Evolutionary conservation across 169 alveolate species (phyloP).

Genomic region (Theileria annulata): DNA sequence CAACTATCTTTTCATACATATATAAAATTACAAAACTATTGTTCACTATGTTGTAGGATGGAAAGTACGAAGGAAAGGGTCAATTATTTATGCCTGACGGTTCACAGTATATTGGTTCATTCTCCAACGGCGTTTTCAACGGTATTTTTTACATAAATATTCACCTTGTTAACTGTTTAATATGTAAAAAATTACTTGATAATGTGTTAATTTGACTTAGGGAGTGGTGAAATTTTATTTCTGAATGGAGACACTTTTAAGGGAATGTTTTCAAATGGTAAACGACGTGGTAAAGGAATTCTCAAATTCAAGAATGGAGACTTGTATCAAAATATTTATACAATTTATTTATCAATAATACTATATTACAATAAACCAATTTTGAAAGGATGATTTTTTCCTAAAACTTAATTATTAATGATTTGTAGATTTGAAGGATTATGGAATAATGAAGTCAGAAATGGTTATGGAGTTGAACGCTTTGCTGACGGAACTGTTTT

Average conservation of each 20-base stretch:
- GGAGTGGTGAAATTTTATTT: constrained; percentile 90
- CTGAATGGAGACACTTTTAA: constrained; percentile 91
- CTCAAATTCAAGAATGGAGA: constrained; percentile 46
- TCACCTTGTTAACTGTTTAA: constrained; percentile 13
- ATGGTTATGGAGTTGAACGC: constrained; percentile 80
- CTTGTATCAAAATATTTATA: constrained; percentile 14
- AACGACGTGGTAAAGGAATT: constrained; percentile 93
- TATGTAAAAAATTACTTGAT: constrained; percentile 91
- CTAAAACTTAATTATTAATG: not conserved
- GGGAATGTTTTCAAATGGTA: constrained; percentile 91
- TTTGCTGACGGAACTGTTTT: constrained; percentile 77
- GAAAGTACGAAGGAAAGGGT: constrained; percentile 41
- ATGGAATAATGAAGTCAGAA: constrained; percentile 67
- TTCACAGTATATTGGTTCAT: constrained; percentile 43
- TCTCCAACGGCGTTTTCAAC: constrained; percentile 25
- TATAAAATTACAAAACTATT: not conserved
- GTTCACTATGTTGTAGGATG: not conserved
- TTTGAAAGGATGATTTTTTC: not conserved
- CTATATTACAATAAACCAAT: not conserved
- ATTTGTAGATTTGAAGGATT: constrained; percentile 71
- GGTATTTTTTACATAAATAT: constrained; percentile 3
- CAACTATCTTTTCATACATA: not conserved
- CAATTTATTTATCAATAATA: not conserved
- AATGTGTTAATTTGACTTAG: constrained; percentile 81
- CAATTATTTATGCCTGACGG: constrained; percentile 47